Percentiles rank a stretch among this genome's conserved stretches.
These are phyloP conservation scores for Ophiorrhiza pumila DNA, from an alignment of 257 asterid species.

Conservation along the genomic window DNA sequence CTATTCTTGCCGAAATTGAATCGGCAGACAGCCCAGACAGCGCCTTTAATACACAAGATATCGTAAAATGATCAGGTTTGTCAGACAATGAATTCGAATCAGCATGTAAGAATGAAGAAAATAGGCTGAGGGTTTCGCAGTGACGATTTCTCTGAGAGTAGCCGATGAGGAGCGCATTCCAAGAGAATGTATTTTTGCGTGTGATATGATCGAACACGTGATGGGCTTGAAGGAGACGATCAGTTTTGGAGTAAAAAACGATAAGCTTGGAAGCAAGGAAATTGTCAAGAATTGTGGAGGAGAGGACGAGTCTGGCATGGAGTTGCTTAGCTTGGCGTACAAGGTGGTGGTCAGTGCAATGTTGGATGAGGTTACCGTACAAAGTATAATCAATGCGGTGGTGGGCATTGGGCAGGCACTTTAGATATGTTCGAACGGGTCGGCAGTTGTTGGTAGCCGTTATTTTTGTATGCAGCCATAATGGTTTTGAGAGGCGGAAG, in stretches of 20 bases:
- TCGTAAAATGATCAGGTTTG: constrained; percentile 57
- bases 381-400: constrained; percentile 41
- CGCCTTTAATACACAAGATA: constrained; percentile 74
- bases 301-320: constrained; percentile 58
- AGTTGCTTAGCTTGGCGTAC: constrained; percentile 65
- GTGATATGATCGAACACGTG: constrained; percentile 81
- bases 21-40: constrained; percentile 47
- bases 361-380: constrained; percentile 59
- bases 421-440: constrained; percentile 22
- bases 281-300: constrained; percentile 52
- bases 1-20: constrained; percentile 27
- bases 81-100: constrained; percentile 27
- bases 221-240: constrained; percentile 42
- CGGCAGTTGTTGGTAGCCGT: constrained; percentile 18
- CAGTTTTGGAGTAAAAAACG: constrained; percentile 44
- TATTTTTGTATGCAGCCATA: not conserved
- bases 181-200: constrained; percentile 58
- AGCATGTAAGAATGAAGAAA: constrained; percentile 26
- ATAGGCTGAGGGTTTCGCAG: constrained; percentile 43
- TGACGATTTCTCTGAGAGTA: constrained; percentile 42
- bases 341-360: constrained; percentile 57
- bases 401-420: constrained; percentile 15
- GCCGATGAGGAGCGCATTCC: constrained; percentile 75
- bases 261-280: constrained; percentile 82
- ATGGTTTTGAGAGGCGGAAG: constrained; percentile 16